Evolutionary conservation across 768 basidiomycete species (phyloP), one percentile per base, ranked within the genome.

Genomic region (Lentinula aciculospora): DNA sequence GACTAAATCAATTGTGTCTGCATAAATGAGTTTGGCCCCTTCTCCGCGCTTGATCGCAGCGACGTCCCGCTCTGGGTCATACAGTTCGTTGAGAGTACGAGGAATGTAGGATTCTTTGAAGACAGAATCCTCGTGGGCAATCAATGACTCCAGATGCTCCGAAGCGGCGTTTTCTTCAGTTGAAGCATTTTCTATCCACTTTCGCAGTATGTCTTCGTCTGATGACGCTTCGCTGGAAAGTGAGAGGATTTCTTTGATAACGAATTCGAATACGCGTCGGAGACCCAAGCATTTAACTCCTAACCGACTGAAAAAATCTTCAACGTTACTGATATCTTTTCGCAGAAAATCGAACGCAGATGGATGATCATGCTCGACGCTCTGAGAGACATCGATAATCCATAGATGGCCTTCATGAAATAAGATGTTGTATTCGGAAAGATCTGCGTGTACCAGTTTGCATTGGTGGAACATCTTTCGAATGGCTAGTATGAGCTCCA

Each of bases 381-480:
- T 95, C 69, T 99, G 97, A 1, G 95, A 97, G 58, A 99, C 97
- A 70, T 99, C 97, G 73, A 99, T 98, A 64, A 98, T 88, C 71
- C 83, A 94, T 17, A 97, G 79, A 65, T 93, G 92, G 1, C 72
- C 78, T 48, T 83, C 75, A 71, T 93, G 89, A 66, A 85, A 96
- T 67, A 99, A 81, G 64, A 99, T 86, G 69, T 99, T 99, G 81
- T 99, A 99, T 70, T 99, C 97, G 56, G 92, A 94, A 53, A 99
- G 80, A 77, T 99, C 97, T 49, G 96, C 97, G 66, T 99, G 97
- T 0, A 99, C 96, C 58, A 99, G 85, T 58, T 85, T 88, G 81
- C 97, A 98, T 40, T 79, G 78, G 63, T 93, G 88, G 71, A 88
- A 99, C 79, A 99, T 89, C 56, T 76, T 81, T 58, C 96, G 85